Evolutionary conservation across 75 land plant species (phyloP).

Genomic region (Selaginella moellendorffii): DNA sequence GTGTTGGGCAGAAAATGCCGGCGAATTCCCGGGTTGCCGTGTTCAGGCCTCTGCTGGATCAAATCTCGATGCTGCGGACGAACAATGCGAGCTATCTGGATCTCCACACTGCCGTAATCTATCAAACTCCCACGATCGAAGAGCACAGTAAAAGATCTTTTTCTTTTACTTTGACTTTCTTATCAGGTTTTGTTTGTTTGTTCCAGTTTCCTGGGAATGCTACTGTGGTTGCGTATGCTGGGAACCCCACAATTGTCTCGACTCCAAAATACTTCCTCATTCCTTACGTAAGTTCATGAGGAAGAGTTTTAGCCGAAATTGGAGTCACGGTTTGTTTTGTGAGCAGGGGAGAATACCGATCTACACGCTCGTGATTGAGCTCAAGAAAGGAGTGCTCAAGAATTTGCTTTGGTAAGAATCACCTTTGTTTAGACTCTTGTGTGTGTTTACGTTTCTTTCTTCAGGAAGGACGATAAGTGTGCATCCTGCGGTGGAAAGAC

Average conservation of each 20-base stretch:
- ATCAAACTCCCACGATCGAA: too few species aligned
- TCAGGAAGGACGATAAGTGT: constrained; percentile 20
- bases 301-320: neutral
- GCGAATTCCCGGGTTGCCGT: constrained; percentile 12
- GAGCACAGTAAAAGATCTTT: too few species aligned
- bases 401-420: constrained; percentile 13
- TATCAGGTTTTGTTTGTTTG: neutral
- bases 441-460: neutral
- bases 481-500: constrained; percentile 9
- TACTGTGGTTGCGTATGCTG: constrained; percentile 16
- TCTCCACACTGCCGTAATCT: neutral
- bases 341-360: constrained; percentile 9
- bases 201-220: constrained; percentile 16
- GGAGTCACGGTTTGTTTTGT: neutral
- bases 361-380: constrained; percentile 13
- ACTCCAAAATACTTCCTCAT: constrained; percentile 11
- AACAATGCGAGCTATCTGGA: constrained; percentile 3
- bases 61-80: constrained; percentile 10
- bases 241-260: constrained; percentile 15
- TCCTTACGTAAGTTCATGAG: constrained; percentile 10
- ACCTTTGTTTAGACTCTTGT: constrained; percentile 1
- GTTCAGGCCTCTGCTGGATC: constrained; percentile 18
- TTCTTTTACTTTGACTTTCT: neutral
- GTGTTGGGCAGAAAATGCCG: constrained; percentile 14
- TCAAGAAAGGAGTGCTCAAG: constrained; percentile 9